phyloP scores from a whole-genome alignment of 2,329 filamentous ascomycete genomes.

The Tolypocladium paradoxum region DNA sequence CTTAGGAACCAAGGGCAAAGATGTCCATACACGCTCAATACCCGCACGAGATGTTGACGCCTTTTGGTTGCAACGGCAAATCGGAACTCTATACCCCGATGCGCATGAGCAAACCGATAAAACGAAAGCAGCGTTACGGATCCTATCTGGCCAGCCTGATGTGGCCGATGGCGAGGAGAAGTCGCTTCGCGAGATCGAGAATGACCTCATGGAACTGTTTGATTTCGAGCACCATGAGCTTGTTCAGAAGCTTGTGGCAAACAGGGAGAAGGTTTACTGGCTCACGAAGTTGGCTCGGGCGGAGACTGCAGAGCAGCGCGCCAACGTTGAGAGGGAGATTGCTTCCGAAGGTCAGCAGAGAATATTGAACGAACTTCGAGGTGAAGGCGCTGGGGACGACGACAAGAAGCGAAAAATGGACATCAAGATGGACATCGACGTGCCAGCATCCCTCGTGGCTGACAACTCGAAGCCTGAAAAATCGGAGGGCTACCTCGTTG shows the following conservation, averaged over 20 bases:
- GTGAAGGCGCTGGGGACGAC: constrained; percentile 51
- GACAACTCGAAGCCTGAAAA: constrained; percentile 41
- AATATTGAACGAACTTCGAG: constrained; percentile 80
- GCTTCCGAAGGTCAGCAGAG: constrained; percentile 73
- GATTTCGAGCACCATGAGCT: constrained; percentile 94
- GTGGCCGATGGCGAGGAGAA: constrained; percentile 68
- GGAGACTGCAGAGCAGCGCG: constrained; percentile 66
- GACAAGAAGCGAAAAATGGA: constrained; percentile 60
- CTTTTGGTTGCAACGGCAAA: constrained; percentile 92
- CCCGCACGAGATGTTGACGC: constrained; percentile 87
- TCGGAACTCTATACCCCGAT: constrained; percentile 79
- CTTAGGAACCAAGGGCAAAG: constrained; percentile 32
- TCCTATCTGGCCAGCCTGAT: constrained; percentile 66
- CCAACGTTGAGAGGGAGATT: constrained; percentile 82
- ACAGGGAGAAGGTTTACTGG: constrained; percentile 93
- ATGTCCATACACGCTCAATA: constrained; percentile 51
- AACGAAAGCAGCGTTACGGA: constrained; percentile 71
- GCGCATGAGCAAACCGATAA: constrained; percentile 91
- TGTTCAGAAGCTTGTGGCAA: constrained; percentile 81
- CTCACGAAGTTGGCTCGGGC: constrained; percentile 77
- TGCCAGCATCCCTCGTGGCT: constrained; percentile 48
- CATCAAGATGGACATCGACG: constrained; percentile 92
- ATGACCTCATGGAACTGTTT: constrained; percentile 96
- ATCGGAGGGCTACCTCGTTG: constrained; percentile 58
- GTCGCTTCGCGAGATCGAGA: constrained; percentile 85